phyloP scores from a whole-genome alignment of 1,284 basidiomycete genomes.

The Cutaneotrichosporon spelunceum region DNA sequence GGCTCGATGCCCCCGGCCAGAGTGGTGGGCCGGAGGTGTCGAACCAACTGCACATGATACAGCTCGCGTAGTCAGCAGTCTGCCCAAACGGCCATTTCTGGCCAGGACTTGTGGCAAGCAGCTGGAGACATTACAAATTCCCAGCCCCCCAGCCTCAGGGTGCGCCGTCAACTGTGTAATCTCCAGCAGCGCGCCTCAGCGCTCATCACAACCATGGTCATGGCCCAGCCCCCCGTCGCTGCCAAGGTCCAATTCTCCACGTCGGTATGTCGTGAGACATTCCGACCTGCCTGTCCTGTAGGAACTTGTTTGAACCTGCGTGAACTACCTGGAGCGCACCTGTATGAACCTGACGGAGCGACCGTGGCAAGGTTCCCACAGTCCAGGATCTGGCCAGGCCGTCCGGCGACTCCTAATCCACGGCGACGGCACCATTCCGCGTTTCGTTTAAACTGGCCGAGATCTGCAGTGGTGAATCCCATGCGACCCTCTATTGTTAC shows the following conservation, averaged over 20 bases:
- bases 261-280: neutral
- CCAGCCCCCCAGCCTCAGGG: neutral
- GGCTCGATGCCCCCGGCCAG: no score
- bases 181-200: neutral
- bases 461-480: neutral
- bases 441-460: neutral
- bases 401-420: no score
- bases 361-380: neutral
- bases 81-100: no score
- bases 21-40: no score
- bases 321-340: neutral
- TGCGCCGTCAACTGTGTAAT: neutral
- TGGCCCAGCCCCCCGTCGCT: no score
- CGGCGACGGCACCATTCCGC: neutral
- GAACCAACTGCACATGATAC: no score
- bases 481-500: neutral
- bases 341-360: neutral
- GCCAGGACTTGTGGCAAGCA: neutral
- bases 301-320: no score
- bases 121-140: neutral
- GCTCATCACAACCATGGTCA: neutral
- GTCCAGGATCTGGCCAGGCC: neutral
- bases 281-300: no score
- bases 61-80: no score
- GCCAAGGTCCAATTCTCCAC: no score